These are phyloP conservation scores for Pholiota microspora DNA, from an alignment of 768 basidiomycete genomes.

Conservation along the genomic window DNA sequence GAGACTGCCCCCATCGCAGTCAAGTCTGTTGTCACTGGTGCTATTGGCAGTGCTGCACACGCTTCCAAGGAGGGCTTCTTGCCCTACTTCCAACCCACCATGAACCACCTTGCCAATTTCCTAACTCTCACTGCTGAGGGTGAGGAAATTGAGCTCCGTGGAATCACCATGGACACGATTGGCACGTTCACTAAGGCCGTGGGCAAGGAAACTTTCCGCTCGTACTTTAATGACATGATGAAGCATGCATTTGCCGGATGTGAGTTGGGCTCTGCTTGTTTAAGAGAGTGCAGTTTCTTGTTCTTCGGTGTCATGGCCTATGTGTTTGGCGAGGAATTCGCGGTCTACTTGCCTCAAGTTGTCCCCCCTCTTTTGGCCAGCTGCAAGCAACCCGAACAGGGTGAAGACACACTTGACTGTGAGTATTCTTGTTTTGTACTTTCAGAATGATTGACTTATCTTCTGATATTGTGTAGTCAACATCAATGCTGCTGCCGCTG, in stretches of 20 bases:
- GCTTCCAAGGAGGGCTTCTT: conserved; percentile 89
- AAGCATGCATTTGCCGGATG: conserved; percentile 89
- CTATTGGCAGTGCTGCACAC: conserved; percentile 97
- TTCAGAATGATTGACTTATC: conserved; percentile 1
- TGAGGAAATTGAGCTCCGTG: conserved; percentile 91
- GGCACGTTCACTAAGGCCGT: conserved; percentile 98
- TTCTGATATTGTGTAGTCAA: conserved; percentile 35
- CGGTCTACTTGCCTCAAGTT: conserved; percentile 80
- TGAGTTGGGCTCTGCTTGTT: conserved; percentile 79
- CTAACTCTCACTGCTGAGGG: conserved; percentile 82
- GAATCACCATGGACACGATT: conserved; percentile 98
- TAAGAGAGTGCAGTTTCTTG: conserved; percentile 94
- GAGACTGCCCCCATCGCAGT: conserved; percentile 83
- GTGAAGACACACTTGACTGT: conserved; percentile 53
- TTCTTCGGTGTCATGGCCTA: conserved; percentile 99
- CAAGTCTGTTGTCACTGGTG: conserved; percentile 94
- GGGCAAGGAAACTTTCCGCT: conserved; percentile 89
- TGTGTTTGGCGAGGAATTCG: conserved; percentile 94
- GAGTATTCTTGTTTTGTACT: conserved; percentile 19
- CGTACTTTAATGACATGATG: conserved; percentile 97
- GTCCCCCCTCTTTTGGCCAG: conserved; percentile 83
- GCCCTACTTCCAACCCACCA: conserved; percentile 92
- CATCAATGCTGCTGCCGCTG: conserved; percentile 51
- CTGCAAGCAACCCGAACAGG: conserved; percentile 80
- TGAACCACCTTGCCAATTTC: conserved; percentile 87